phyloP scores from a whole-genome alignment of 169 alveolate genomes.

The Plasmodium cynomolgi region DNA sequence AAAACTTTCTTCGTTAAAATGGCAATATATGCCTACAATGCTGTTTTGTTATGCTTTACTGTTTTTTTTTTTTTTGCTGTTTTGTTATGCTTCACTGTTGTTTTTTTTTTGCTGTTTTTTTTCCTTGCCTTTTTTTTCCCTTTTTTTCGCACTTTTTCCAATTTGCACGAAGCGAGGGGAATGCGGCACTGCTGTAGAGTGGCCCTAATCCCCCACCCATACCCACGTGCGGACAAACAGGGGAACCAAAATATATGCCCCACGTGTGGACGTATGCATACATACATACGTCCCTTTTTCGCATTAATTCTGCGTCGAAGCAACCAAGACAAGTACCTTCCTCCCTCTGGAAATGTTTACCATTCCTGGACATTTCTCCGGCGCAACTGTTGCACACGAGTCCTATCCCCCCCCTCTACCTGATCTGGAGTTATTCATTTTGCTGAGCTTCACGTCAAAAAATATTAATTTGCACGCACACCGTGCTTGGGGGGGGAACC shows the following conservation, averaged over 20 bases:
- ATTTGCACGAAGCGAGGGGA: conserved; percentile 1
- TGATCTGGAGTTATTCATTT: background rate
- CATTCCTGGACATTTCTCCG: background rate
- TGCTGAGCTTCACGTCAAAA: background rate
- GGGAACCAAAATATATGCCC: background rate
- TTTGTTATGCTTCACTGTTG: background rate
- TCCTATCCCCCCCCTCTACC: background rate
- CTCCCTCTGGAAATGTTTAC: background rate
- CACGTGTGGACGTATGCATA: conserved; percentile 2
- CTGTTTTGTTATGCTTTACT: background rate
- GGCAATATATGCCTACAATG: conserved; percentile 3
- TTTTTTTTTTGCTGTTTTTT: background rate
- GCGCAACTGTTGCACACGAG: conserved; percentile 10
- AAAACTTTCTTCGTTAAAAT: background rate
- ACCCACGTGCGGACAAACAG: background rate
- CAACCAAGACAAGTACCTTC: background rate
- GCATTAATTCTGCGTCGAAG: conserved; percentile 25
- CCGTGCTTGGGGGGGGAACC: background rate
- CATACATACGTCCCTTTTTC: conserved; percentile 7
- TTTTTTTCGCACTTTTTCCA: conserved; percentile 7
- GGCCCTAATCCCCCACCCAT: background rate
- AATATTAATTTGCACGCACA: background rate
- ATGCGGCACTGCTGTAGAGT: background rate
- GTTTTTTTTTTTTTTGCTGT: background rate
- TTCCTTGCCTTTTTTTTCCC: background rate